A percentile compares a stretch with the other conserved stretches of the same genome.
Conservation (phyloP, 805 yeast species). For the Zygosaccharomyces pseudorouxii region DNA sequence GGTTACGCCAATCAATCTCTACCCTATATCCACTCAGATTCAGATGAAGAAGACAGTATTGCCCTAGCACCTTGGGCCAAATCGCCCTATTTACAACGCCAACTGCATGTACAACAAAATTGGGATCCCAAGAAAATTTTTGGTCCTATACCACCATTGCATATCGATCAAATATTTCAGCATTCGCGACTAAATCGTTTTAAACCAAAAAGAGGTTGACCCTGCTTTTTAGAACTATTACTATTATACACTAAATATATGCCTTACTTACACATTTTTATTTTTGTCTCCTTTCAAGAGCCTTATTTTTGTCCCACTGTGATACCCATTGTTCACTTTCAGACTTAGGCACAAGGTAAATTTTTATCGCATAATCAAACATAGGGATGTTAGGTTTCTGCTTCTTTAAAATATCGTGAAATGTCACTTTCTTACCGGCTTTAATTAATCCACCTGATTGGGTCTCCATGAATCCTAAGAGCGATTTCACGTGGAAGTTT, state of each 20-base stretch:
- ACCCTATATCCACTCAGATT: conserved; percentile 48
- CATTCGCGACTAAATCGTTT: conserved; percentile 44
- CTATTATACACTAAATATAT: conserved; percentile 2
- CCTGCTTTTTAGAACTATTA: background rate
- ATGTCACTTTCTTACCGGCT: conserved; percentile 69
- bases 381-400: conserved; percentile 65
- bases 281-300: conserved; percentile 43
- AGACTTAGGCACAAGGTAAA: conserved; percentile 74
- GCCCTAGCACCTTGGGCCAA: conserved; percentile 59
- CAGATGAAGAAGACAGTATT: conserved; percentile 49
- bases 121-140: conserved; percentile 66
- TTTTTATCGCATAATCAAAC: conserved; percentile 64
- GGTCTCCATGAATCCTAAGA: conserved; percentile 81
- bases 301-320: conserved; percentile 59
- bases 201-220: conserved; percentile 36
- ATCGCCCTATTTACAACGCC: conserved; percentile 49
- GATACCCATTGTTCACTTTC: conserved; percentile 62
- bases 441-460: conserved; percentile 78
- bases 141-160: conserved; percentile 67
- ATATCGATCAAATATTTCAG: conserved; percentile 65
- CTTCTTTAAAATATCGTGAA: conserved; percentile 60
- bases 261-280: background rate
- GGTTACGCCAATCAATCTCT: conserved; percentile 28
- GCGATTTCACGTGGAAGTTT: conserved; percentile 52
- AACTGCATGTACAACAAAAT: conserved; percentile 43